phyloP scores from a whole-genome alignment of 2,329 filamentous ascomycete species.

The Seiridium cupressi region DNA sequence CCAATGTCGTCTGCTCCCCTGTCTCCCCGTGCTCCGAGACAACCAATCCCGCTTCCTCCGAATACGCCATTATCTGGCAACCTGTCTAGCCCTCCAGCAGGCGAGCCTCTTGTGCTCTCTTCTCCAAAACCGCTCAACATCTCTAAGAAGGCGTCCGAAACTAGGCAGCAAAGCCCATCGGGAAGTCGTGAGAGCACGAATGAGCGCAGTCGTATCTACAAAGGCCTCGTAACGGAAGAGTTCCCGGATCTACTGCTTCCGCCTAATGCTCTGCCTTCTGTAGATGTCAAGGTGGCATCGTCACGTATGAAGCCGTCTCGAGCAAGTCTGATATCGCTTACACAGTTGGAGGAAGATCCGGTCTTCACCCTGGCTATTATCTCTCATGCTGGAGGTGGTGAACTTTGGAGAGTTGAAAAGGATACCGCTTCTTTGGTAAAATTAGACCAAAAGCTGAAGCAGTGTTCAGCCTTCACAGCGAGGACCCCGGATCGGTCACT shows the following conservation, averaged over 20 bases:
- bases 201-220: constrained; percentile 61
- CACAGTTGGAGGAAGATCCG: constrained; percentile 82
- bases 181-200: constrained; percentile 35
- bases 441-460: constrained; percentile 78
- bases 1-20: constrained; percentile 53
- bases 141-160: constrained; percentile 29
- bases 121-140: constrained; percentile 41
- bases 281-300: constrained; percentile 84
- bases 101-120: constrained; percentile 29
- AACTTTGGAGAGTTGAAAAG: constrained; percentile 95
- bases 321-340: constrained; percentile 77
- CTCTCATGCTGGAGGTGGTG: constrained; percentile 70
- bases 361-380: constrained; percentile 90
- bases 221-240: constrained; percentile 78
- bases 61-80: constrained; percentile 66
- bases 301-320: constrained; percentile 93
- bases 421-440: constrained; percentile 78
- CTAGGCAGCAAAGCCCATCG: constrained; percentile 24
- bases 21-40: constrained; percentile 71
- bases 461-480: constrained; percentile 68
- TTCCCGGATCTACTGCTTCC: constrained; percentile 83
- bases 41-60: constrained; percentile 70
- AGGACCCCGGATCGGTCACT: constrained; percentile 80
- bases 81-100: constrained; percentile 56
- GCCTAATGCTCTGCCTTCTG: constrained; percentile 83